Base-by-base conservation (phyloP, 805 yeast species). In the Nakazawaea pomicola region DNA sequence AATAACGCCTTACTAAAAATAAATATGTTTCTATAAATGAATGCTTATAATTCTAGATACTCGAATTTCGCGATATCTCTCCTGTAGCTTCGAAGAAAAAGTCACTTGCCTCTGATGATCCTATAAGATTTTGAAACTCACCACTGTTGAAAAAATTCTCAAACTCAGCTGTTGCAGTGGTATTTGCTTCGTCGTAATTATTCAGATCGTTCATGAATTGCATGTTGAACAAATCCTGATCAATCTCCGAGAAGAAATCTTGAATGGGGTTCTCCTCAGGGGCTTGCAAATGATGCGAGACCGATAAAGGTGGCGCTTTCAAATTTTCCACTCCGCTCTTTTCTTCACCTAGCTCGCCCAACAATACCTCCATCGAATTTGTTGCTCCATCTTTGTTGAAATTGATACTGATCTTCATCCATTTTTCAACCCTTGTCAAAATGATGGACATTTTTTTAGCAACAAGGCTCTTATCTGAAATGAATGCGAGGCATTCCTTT, bases 341-440 rank as follows among this genome's bases (percentile, higher is more conserved):
- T 47, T 74, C 78, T 38, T 67, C 65, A 8, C 73, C 80, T 41
- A 76, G 65, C 54, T 78, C 80, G 47, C 77, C 74, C 43, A 70
- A 55, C 33, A 78, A 58, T 29, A 68, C 69, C 44, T 76, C 61
- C 61, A 76, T 74, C 11, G 81, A 79, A 45, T 71, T 70, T n/a
- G 68, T 61, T 32, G 78, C 80, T 14, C 81, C 80, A 23, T 64
- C 68, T 45, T 73, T 61, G n/a, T 55, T 54, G 48, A 65, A 61
- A 25, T 53, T 55, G 39, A 53, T 55, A 12, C 66, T 60, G 15
- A 61, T 62, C 29, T 58, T 57, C 67, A 63, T 62, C 68, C 68
- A 63, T 46, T 58, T 61, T 14, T 61, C 55, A n/a, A 63, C 56
- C 31, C 65, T 51, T 7, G 61, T 51, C 36, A 63, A 48, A 6